phyloP scores from a whole-genome alignment of 192 early-diverging fungal species.

The Backusella psychrophila region DNA sequence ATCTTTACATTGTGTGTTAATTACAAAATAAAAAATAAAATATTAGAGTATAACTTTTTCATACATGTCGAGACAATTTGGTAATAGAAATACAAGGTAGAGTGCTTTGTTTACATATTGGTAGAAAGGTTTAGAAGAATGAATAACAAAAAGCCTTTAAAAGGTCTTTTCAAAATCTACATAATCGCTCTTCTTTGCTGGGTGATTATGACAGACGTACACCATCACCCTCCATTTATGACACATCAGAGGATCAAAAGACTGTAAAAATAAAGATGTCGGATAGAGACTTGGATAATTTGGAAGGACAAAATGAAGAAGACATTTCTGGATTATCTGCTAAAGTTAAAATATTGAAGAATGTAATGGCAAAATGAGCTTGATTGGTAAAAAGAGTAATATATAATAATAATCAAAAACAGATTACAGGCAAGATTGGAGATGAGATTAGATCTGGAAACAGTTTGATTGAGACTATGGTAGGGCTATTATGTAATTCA shows the following conservation, averaged over 20 bases:
- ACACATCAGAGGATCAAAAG: constrained; percentile 2
- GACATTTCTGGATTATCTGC: constrained; percentile 32
- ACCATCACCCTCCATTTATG: constrained; percentile 18
- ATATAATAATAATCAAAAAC: background rate
- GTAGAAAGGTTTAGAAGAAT: background rate
- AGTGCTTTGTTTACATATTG: background rate
- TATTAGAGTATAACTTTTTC: background rate
- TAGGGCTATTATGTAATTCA: constrained; percentile 5
- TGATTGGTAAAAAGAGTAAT: background rate
- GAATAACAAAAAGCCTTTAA: background rate
- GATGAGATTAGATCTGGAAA: constrained; percentile 39
- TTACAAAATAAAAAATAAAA: background rate
- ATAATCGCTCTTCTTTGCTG: constrained; percentile 32
- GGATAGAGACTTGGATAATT: constrained; percentile 35
- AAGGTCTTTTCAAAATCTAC: constrained; percentile 36
- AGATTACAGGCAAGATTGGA: constrained; percentile 40
- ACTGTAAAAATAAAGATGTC: constrained; percentile 10
- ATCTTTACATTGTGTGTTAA: background rate
- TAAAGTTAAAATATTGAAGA: constrained; percentile 37
- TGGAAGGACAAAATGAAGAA: constrained; percentile 39
- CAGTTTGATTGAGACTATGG: constrained; percentile 36
- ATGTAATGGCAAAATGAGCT: constrained; percentile 11
- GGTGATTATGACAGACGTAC: constrained; percentile 26
- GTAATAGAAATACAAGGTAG: constrained; percentile 23
- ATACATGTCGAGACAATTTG: constrained; percentile 26